Evolutionary conservation across 2,329 filamentous ascomycete genomes (phyloP).

Genomic region (Beauveria australis): DNA sequence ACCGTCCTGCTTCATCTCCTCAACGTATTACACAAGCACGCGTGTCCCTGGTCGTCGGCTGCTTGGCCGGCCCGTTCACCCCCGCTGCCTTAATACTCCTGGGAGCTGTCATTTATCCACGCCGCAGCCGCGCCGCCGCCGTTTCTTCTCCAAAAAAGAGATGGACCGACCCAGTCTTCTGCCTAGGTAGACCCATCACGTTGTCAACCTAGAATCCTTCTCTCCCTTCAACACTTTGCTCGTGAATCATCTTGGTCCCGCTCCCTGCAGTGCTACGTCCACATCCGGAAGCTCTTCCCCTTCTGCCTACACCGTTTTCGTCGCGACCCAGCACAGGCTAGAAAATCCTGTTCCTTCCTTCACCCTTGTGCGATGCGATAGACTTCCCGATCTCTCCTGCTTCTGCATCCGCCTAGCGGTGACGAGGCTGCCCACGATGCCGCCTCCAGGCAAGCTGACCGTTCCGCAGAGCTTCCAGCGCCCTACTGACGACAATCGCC

Average conservation of each 20-base stretch:
- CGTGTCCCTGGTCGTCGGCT: slow-evolving; percentile 3
- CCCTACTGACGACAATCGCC: not conserved
- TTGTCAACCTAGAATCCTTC: not conserved
- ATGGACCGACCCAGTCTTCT: slow-evolving; percentile 7
- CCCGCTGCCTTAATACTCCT: slow-evolving; percentile 10
- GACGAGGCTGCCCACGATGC: slow-evolving; percentile 7
- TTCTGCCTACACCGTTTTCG: not conserved
- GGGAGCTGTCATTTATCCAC: slow-evolving; percentile 8
- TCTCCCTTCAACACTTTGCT: slow-evolving; percentile 1
- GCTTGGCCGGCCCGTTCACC: slow-evolving; percentile 7
- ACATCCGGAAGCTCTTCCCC: not conserved
- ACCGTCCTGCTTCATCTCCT: not conserved
- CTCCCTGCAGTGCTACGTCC: not conserved
- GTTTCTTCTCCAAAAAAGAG: slow-evolving; percentile 5
- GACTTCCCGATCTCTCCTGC: not conserved
- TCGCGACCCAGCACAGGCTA: not conserved
- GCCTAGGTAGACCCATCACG: slow-evolving; percentile 4
- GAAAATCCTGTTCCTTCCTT: not conserved
- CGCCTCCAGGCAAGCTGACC: slow-evolving; percentile 5
- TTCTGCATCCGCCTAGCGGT: slow-evolving; percentile 1
- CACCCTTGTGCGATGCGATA: slow-evolving; percentile 1
- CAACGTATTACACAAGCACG: not conserved
- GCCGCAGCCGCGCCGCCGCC: slow-evolving; percentile 7
- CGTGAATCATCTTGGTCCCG: not conserved
- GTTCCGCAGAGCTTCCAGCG: slow-evolving; percentile 6